phyloP scores from a whole-genome alignment of 2,329 filamentous ascomycete genomes.

The Colletotrichum higginsianum region DNA sequence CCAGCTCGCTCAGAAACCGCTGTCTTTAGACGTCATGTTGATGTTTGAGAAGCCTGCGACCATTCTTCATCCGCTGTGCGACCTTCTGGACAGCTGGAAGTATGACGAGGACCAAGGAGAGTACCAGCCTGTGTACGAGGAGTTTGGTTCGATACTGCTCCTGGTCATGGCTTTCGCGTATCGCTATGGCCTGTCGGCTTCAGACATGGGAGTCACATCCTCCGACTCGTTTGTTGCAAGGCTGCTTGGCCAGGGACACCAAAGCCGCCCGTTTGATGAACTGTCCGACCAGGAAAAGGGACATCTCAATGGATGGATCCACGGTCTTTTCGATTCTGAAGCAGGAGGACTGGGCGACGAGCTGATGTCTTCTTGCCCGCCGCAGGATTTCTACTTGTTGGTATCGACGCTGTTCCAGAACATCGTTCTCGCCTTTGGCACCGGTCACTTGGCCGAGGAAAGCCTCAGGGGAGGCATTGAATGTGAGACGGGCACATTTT shows the following conservation, averaged over 20 bases:
- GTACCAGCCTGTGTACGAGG: constrained; percentile 88
- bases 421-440: constrained; percentile 79
- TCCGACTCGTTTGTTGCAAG: constrained; percentile 78
- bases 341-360: constrained; percentile 83
- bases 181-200: constrained; percentile 76
- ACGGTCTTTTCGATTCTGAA: constrained; percentile 82
- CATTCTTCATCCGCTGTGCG: constrained; percentile 82
- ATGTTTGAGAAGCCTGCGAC: constrained; percentile 80
- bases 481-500: constrained; percentile 65
- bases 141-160: constrained; percentile 84
- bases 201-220: constrained; percentile 74
- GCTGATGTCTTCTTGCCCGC: constrained; percentile 84
- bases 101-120: constrained; percentile 89
- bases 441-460: constrained; percentile 76
- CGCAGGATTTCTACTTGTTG: constrained; percentile 86
- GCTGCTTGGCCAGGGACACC: constrained; percentile 72
- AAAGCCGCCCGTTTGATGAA: constrained; percentile 70
- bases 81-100: constrained; percentile 82
- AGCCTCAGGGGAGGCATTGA: constrained; percentile 82
- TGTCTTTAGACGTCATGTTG: constrained; percentile 81
- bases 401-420: constrained; percentile 84
- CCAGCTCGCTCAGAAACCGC: constrained; percentile 79
- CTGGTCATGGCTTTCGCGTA: constrained; percentile 82
- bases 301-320: constrained; percentile 82
- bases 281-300: constrained; percentile 75